These are phyloP conservation scores for Canavalia gladiata DNA, from an alignment of 306 rosid species.

Conservation along the genomic window DNA sequence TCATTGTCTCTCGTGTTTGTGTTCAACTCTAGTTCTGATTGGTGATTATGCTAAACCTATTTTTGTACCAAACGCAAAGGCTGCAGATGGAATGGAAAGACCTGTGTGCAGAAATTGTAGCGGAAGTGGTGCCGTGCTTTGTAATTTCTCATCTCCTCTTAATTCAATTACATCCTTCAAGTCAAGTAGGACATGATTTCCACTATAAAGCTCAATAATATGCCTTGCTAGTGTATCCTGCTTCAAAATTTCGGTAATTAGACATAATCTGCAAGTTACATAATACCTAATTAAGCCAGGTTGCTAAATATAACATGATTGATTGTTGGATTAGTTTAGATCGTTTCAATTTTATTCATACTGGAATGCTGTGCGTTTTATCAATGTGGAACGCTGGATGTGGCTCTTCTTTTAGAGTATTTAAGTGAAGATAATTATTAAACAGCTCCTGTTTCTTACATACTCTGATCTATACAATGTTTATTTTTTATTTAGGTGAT, in stretches of 20 bases:
- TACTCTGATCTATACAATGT: constrained; percentile 43
- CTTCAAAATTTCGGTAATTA: background rate
- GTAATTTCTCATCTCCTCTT: constrained; percentile 56
- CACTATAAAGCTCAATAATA: background rate
- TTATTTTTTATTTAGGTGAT: constrained; percentile 78
- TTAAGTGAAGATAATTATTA: constrained; percentile 21
- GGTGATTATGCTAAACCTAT: constrained; percentile 48
- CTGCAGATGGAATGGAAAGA: constrained; percentile 67
- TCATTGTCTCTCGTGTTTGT: constrained; percentile 72
- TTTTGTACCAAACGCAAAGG: constrained; percentile 58
- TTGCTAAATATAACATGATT: constrained; percentile 3
- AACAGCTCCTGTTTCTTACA: constrained; percentile 11
- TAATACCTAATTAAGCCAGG: background rate
- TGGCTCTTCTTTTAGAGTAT: constrained; percentile 12
- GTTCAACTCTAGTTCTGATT: constrained; percentile 65
- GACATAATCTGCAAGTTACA: background rate
- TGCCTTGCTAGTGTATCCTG: background rate
- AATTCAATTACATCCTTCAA: too few relatives aligned
- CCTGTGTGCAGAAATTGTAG: constrained; percentile 86
- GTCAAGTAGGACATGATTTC: background rate
- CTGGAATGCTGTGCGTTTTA: background rate
- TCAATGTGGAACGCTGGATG: background rate
- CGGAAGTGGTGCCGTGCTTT: constrained; percentile 88
- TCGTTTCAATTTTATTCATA: background rate
- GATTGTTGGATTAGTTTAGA: background rate